Evolutionary conservation across 192 early-diverging fungal species (phyloP), one percentile per base, ranked within the genome.

Genomic region (Coemansia sp.): DNA sequence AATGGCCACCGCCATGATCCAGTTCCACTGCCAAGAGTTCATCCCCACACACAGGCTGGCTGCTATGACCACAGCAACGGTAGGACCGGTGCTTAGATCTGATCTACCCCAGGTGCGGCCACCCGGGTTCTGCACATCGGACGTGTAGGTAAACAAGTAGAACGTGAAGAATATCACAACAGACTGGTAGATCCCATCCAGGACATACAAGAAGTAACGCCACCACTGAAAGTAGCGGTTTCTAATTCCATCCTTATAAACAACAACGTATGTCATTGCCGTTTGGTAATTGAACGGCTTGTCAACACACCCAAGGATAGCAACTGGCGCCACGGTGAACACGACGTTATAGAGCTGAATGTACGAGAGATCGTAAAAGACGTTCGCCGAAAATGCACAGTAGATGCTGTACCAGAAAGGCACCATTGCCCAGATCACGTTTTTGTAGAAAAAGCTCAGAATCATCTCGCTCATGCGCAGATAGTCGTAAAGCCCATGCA

Each of bases 391-490:
- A 69, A 93, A 94, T 88, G 90, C 90, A 81, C 89, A 91, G 76
- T 91, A 93, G 71, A 98, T 94, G 73, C 96, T 94, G 85, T 87
- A 95, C 95, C 95, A 98, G 62, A 99, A 91, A 1, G 92, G 88
- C 15, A 93, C 88, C 75, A 94, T 93, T 3, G 95, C 88, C 93
- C 93, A 96, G 22, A 96, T 86, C 0, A 96, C 88, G 76, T 98
- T 97, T 74, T 99, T 99, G 87, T 95, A 97, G 76, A 97, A 98
- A 73, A 94, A 97, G 67, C 88, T 93, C 64, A 97, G 85, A 15
- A 95, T 92, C 86, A 97, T 89, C 71, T 96, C 92, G 18, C 93
- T 81, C 32, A 94, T 95, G 40, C 95, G 86, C 70, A 91, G 81
- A 76, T 98, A 98, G 55, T 89, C 89, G 89, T 90, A 98, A 62